Percentiles rank a stretch among this genome's conserved stretches.
These are phyloP conservation scores for Rhodosporidiobolus sp. DNA, from an alignment of 768 basidiomycete species.

Conservation along the genomic window DNA sequence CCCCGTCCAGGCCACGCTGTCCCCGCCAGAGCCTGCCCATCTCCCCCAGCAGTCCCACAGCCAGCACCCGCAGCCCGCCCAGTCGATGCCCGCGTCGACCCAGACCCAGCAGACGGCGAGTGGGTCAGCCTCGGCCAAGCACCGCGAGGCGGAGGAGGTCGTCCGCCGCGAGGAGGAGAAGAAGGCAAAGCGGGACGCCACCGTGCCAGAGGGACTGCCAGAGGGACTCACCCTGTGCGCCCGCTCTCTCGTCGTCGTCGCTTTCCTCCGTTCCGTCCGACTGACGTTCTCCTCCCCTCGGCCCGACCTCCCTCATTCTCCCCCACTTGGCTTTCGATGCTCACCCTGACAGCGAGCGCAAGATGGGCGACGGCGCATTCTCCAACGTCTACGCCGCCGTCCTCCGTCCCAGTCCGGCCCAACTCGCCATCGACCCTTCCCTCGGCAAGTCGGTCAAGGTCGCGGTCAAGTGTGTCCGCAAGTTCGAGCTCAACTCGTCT, in stretches of 20 bases:
- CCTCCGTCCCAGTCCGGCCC: slow-evolving; percentile 29
- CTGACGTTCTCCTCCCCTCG: no score
- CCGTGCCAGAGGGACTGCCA: slow-evolving; percentile 30
- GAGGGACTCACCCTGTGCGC: slow-evolving; percentile 21
- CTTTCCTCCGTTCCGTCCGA: no score
- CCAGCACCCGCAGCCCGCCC: neutral
- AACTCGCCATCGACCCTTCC: slow-evolving; percentile 58
- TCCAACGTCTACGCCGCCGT: slow-evolving; percentile 94
- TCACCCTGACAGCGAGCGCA: slow-evolving; percentile 48
- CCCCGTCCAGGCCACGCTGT: no score
- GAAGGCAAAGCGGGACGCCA: slow-evolving; percentile 24
- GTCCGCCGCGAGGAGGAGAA: slow-evolving; percentile 28
- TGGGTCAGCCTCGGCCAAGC: slow-evolving; percentile 2
- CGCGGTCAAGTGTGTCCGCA: slow-evolving; percentile 88
- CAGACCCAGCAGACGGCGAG: neutral
- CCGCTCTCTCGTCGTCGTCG: no score
- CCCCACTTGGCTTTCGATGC: no score
- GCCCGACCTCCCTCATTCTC: no score
- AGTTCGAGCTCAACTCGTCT: slow-evolving; percentile 81
- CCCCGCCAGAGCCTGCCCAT: slow-evolving; percentile 22
- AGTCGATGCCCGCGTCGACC: neutral
- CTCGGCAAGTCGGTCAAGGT: slow-evolving; percentile 65
- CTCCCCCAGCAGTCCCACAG: slow-evolving; percentile 5
- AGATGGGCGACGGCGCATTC: slow-evolving; percentile 72
- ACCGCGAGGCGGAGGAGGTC: slow-evolving; percentile 32